Evolutionary conservation across 768 basidiomycete species (phyloP).

Genomic region (Rhizopogon salebrosus): DNA sequence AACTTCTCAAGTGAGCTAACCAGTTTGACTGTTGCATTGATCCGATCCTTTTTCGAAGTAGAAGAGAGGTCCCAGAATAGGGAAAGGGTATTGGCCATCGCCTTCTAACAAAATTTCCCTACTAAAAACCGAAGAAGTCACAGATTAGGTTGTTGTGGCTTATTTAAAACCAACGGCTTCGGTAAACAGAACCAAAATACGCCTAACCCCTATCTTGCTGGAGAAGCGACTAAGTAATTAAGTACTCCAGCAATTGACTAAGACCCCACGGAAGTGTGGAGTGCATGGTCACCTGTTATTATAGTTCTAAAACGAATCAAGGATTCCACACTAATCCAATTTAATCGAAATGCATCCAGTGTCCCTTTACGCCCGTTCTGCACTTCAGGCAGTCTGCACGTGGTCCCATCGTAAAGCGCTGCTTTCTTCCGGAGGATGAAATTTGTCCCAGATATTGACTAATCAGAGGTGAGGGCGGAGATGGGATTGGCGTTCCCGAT

Average conservation of each 20-base stretch:
- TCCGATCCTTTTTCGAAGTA: conserved; percentile 67
- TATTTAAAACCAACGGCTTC: conserved; percentile 12
- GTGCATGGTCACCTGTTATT: not conserved
- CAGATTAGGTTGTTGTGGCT: conserved; percentile 20
- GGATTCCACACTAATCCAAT: not conserved
- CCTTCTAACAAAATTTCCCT: not conserved
- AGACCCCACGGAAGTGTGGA: not conserved
- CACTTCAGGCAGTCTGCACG: conserved; percentile 67
- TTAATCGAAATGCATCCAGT: conserved; percentile 64
- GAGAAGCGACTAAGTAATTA: not conserved
- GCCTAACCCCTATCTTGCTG: too few relatives aligned
- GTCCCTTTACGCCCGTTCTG: conserved; percentile 59
- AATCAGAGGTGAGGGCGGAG: not conserved
- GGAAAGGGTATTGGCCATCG: conserved; percentile 83
- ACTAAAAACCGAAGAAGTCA: conserved; percentile 10
- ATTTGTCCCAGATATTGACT: not conserved
- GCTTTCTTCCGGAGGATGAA: conserved; percentile 27
- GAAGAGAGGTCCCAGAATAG: conserved; percentile 94
- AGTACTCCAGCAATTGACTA: not conserved
- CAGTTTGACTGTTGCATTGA: conserved; percentile 84
- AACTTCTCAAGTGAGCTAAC: conserved; percentile 79
- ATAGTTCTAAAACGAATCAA: not conserved
- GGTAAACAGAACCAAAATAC: not conserved
- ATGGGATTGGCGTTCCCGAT: not conserved
- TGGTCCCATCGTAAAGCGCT: conserved; percentile 66